Conservation (phyloP, 805 yeast genomes). For the Grigorovia yakushimaensis region DNA sequence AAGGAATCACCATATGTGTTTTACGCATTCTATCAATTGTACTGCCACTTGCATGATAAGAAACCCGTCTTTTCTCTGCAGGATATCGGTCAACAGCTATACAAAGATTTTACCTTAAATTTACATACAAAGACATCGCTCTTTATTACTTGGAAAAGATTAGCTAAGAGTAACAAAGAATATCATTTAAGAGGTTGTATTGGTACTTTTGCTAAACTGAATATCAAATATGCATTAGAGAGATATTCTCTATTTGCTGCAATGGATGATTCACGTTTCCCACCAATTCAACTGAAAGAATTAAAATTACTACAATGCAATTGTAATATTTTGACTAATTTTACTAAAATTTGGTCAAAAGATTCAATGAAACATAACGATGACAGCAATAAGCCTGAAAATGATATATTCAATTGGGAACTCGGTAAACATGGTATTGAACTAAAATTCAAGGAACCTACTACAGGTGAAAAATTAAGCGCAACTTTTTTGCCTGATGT, state of each 20-base stretch:
- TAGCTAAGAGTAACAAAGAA: conserved; percentile 10
- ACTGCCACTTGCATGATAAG: conserved; percentile 10
- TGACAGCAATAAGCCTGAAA: not conserved
- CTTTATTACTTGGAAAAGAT: conserved; percentile 80
- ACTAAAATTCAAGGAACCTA: conserved; percentile 37
- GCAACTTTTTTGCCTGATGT: conserved; percentile 91
- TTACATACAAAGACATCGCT: conserved; percentile 40
- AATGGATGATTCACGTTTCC: conserved; percentile 67
- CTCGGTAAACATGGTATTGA: conserved; percentile 78
- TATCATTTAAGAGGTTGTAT: conserved; percentile 73
- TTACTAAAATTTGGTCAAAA: conserved; percentile 33
- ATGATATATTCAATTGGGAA: conserved; percentile 59
- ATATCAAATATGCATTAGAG: conserved; percentile 47
- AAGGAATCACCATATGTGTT: conserved; percentile 25
- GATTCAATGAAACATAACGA: conserved; percentile 30
- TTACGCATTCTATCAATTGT: conserved; percentile 27
- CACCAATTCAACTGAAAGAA: conserved; percentile 51
- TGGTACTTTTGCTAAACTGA: conserved; percentile 65
- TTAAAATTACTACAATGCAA: conserved; percentile 36
- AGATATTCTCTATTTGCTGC: conserved; percentile 63
- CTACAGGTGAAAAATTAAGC: conserved; percentile 33
- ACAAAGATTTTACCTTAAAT: conserved; percentile 8
- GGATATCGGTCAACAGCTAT: conserved; percentile 11
- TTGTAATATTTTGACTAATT: conserved; percentile 33
- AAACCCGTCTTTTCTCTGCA: conserved; percentile 4